These are phyloP conservation scores for Tirmania nivea DNA, from an alignment of 495 filamentous ascomycete species.

Conservation along the genomic window DNA sequence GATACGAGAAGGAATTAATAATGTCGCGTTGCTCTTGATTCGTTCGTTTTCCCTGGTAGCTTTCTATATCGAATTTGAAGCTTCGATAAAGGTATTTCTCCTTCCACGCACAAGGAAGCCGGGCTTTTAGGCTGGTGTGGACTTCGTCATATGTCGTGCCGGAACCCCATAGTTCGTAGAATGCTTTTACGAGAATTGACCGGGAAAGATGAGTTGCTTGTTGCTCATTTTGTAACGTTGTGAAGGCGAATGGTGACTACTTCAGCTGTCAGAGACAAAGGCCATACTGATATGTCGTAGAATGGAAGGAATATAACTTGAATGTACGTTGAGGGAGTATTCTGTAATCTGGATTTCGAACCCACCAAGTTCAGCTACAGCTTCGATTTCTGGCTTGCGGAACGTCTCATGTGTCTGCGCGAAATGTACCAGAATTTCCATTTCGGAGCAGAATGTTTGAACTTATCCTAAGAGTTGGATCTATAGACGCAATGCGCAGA, in stretches of 20 bases:
- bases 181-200: constrained; percentile 54
- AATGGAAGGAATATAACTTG: background rate
- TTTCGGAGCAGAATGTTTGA: too few species aligned
- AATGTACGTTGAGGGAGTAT: constrained; percentile 48
- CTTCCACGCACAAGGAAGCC: constrained; percentile 41
- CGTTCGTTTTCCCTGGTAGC: constrained; percentile 47
- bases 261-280: constrained; percentile 6
- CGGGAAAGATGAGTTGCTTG: constrained; percentile 49
- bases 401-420: constrained; percentile 81
- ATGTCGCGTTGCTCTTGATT: constrained; percentile 36
- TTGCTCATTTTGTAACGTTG: constrained; percentile 41
- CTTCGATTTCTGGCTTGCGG: constrained; percentile 63
- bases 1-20: constrained; percentile 62
- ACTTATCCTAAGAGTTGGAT: too few species aligned
- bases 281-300: background rate
- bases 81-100: constrained; percentile 33
- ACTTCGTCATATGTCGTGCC: constrained; percentile 45
- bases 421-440: constrained; percentile 73
- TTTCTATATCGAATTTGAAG: constrained; percentile 68
- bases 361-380: constrained; percentile 46
- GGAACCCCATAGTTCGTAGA: constrained; percentile 75
- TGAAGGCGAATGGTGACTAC: constrained; percentile 73
- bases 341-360: constrained; percentile 46
- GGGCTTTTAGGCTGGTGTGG: constrained; percentile 37
- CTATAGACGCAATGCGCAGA: too few species aligned